Evolutionary conservation across 805 yeast species (phyloP), one percentile per base, ranked within the genome.

Genomic region (Schizosaccharomyces japonicus): DNA sequence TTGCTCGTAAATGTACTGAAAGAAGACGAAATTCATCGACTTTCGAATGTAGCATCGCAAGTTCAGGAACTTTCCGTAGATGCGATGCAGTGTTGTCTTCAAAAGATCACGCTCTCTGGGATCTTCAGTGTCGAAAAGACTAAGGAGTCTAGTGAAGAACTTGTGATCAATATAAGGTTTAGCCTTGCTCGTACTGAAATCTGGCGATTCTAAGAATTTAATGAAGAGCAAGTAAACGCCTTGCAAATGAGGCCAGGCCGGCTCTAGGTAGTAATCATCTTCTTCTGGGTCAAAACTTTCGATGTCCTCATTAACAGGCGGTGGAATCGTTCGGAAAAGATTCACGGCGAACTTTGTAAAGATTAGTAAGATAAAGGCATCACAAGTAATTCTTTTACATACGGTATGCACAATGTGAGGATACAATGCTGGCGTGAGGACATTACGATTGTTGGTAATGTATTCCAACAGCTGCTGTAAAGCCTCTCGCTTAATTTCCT

Each of bases 161-260:
- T 75, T 76, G 59, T 85, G 95, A 63, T 90, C 96, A 54, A 90
- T 84, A 60, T 75, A 85, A 57, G 81, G 90, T 62, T 85, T 85
- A 28, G 98, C 98, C 45, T 80, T 67, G 48, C 83, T 83, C 59
- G 85, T 94, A 58, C 82, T 81, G 62, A 90, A 87, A 63, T 85
- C 95, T 2, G 94, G 92, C 53, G 87, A 76, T 64, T 90, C 96
- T 48, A 90, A 78, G 63, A 90, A 87, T 57, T 94, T 69, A 51
- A 90, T 66, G 60, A 90, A 87, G 57, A 90, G 83, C 62, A 90
- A 96, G 65, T 90, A 90, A 29, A 85, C 93, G 39, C 84, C 72
- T 63, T 83, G 93, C 96, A 90, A 90, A 61, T 90, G 98, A 10
- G 96, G 94, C 98, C 98, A 90, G 7, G 95, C 85, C 52, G 87